Base-by-base conservation (phyloP, 2,329 filamentous ascomycete species). In the Thielaviopsis ethacetica region DNA sequence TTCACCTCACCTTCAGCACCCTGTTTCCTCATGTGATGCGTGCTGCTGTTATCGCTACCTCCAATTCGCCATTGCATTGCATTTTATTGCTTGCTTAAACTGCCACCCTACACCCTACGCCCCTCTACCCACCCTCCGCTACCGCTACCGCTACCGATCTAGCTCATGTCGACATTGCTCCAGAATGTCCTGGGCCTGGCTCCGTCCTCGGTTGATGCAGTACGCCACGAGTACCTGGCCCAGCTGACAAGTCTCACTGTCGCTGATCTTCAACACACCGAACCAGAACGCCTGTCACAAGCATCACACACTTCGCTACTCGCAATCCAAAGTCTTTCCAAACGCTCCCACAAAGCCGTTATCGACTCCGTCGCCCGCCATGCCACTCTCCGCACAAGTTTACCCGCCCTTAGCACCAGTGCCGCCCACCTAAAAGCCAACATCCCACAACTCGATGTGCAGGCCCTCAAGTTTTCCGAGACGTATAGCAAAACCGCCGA, bases 261-360 rank as follows among this genome's bases (percentile, higher is more conserved):
- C 56, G 76, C 83, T 24, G 81, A 85, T 41, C 78, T 97, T 58
- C 80, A 81, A 56, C 80, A 81, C 24, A 83, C 80, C 6, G 93
- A 98, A 70, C 84, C 86, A 0, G 83, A 89, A 62, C 83, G 82
- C 0, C 80, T 97, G n/a, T 76, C 85, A 0, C 88, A 96, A 66
- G 79, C 83, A 59, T 85, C 86, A 3, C 89, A 96, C 62, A 86
- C 88, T 0, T 80, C 87, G 49, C 79, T 91, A 15, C 81, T 95
- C 49, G 88, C 89, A 0, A 78, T 97, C 1, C 93, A 98, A 69
- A 81, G 83, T 0, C 81, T 97, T 55, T 91, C 91, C 7, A 95
- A 95, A 65, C 86, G 88, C 64, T 95, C 91, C 0, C 85, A 96
- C 71, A 88, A 85, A 67, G 78, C 84, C 19, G 84, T 97, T 63